Conservation (phyloP, 73 alveolate species). For the Paramecium pentaurelia region DNA sequence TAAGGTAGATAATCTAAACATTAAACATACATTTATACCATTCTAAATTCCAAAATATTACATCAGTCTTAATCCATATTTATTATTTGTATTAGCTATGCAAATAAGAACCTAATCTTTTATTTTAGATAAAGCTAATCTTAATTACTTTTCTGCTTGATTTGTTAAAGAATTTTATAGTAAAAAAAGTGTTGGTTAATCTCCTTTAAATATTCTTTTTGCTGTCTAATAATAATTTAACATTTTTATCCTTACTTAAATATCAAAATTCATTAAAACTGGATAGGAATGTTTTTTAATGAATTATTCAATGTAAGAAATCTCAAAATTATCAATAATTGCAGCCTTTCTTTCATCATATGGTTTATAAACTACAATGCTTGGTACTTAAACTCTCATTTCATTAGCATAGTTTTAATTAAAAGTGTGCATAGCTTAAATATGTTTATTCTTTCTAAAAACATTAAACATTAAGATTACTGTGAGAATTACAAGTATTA, state of each 20-base stretch:
- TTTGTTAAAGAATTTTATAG: neutral
- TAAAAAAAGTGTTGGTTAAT: neutral
- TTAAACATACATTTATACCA: neutral
- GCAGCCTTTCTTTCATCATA: conserved; percentile 34
- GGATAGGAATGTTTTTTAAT: neutral
- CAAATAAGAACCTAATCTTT: neutral
- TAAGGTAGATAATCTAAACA: neutral
- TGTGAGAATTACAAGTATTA: neutral
- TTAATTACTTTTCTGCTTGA: neutral
- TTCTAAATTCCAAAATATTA: neutral
- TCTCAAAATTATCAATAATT: neutral
- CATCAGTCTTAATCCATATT: conserved; percentile 2
- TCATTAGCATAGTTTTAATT: conserved; percentile 11
- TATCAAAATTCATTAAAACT: conserved; percentile 1
- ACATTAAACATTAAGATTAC: neutral
- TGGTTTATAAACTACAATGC: neutral
- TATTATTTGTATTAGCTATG: neutral
- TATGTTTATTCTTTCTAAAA: neutral
- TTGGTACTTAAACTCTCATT: neutral
- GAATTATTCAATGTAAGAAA: neutral
- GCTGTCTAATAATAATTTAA: neutral
- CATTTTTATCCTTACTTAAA: neutral
- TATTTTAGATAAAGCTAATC: conserved; percentile 1
- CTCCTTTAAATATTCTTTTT: conserved; percentile 29
- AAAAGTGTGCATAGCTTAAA: neutral